Conservation (phyloP, 352 stramenopile genomes). For the Phytophthora lateralis region DNA sequence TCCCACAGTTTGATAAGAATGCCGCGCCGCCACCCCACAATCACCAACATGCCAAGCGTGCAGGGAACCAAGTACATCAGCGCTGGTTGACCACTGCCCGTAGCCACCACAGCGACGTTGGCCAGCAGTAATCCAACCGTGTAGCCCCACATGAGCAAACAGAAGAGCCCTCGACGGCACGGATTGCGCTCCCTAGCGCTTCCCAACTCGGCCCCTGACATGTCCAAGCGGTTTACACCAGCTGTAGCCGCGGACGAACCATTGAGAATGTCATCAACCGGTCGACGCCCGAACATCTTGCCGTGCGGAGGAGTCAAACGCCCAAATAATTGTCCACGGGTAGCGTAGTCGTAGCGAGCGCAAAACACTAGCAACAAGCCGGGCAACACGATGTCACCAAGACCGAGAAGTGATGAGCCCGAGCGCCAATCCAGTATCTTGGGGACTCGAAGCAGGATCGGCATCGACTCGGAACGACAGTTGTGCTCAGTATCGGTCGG, state of each 20-base stretch:
- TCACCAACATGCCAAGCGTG: constrained; percentile 84
- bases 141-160: constrained; percentile 93
- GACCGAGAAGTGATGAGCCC: constrained; percentile 92
- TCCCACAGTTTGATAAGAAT: constrained; percentile 92
- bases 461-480: constrained; percentile 87
- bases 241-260: constrained; percentile 3
- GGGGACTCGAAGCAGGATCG: constrained; percentile 95
- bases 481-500: constrained; percentile 62
- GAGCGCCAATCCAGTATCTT: constrained; percentile 93
- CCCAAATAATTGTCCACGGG: constrained; percentile 70
- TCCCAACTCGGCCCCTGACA: constrained; percentile 54
- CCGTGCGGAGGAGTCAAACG: constrained; percentile 51
- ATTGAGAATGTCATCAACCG: constrained; percentile 9
- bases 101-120: constrained; percentile 93
- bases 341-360: constrained; percentile 93
- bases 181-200: constrained; percentile 32
- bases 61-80: constrained; percentile 97
- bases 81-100: constrained; percentile 93
- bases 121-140: constrained; percentile 93
- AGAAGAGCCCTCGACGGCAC: constrained; percentile 63
- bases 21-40: constrained; percentile 78
- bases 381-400: constrained; percentile 97
- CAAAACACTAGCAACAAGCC: constrained; percentile 96
- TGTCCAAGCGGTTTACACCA: constrained; percentile 18
- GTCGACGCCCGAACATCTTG: constrained; percentile 41